phyloP scores from a whole-genome alignment of 2,329 filamentous ascomycete genomes.

The Lachnellula arida region DNA sequence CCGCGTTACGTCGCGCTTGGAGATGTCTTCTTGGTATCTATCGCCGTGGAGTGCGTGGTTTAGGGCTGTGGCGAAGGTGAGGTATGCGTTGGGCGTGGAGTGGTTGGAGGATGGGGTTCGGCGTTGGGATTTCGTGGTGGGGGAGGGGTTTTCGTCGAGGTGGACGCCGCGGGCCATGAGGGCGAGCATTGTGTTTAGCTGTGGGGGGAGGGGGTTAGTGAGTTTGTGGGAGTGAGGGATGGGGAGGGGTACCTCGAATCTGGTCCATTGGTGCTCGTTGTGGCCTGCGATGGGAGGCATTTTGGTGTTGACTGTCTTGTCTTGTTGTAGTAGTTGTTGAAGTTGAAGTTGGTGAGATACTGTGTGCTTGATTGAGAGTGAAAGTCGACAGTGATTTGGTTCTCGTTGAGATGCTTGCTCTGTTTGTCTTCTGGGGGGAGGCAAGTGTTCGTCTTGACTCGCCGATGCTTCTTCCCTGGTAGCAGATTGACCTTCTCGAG shows the following conservation, averaged over 20 bases:
- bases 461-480: background rate
- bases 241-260: slow-evolving; percentile 13
- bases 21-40: slow-evolving; percentile 20
- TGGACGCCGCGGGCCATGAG: slow-evolving; percentile 25
- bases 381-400: too few species aligned
- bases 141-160: slow-evolving; percentile 14
- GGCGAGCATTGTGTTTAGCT: slow-evolving; percentile 27
- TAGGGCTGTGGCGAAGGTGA: slow-evolving; percentile 28
- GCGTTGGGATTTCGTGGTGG: too few species aligned
- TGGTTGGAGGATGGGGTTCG: too few species aligned
- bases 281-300: slow-evolving; percentile 7
- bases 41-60: slow-evolving; percentile 28
- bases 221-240: background rate
- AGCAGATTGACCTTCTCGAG: background rate
- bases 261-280: slow-evolving; percentile 12
- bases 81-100: slow-evolving; percentile 11
- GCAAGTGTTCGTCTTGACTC: background rate
- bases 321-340: background rate
- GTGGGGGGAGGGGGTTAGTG: background rate
- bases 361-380: background rate
- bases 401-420: too few species aligned
- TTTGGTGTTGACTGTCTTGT: background rate
- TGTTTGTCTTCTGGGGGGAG: too few species aligned
- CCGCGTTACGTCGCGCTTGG: slow-evolving; percentile 24
- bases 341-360: background rate